phyloP scores from a whole-genome alignment of 345 rosid species.

The Eucalyptus regnans region DNA sequence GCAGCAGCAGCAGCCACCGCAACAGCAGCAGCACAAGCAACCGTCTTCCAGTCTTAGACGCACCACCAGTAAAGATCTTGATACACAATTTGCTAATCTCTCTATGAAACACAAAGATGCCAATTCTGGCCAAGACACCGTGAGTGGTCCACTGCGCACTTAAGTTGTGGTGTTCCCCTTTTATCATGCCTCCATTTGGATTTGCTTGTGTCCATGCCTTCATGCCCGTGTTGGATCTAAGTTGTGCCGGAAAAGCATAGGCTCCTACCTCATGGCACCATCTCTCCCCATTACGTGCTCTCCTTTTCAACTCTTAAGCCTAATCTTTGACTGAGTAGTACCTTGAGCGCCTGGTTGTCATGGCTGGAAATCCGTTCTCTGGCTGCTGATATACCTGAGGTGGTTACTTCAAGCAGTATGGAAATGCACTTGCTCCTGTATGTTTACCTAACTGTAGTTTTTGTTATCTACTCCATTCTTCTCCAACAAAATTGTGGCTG shows the following conservation, averaged over 20 bases:
- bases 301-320: not conserved
- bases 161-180: constrained; percentile 2
- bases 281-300: not conserved
- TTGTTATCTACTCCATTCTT: not conserved
- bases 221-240: not conserved
- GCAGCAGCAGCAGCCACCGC: constrained; percentile 41
- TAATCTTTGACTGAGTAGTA: constrained; percentile 10
- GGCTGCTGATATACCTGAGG: constrained; percentile 71
- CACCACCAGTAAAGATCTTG: constrained; percentile 67
- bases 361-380: constrained; percentile 12
- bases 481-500: not conserved
- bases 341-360: constrained; percentile 64
- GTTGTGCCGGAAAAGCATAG: not conserved
- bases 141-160: constrained; percentile 50
- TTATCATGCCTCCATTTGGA: not conserved
- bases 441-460: not conserved
- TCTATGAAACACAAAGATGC: constrained; percentile 67
- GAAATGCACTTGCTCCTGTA: constrained; percentile 1
- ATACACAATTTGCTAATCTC: constrained; percentile 77
- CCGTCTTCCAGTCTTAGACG: constrained; percentile 69
- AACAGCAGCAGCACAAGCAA: constrained; percentile 26
- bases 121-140: constrained; percentile 46
- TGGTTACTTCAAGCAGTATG: constrained; percentile 31
- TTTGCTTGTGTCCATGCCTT: not conserved
- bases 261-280: not conserved